phyloP scores from a whole-genome alignment of 2,329 filamentous ascomycete genomes.

The Cadophora sp. region DNA sequence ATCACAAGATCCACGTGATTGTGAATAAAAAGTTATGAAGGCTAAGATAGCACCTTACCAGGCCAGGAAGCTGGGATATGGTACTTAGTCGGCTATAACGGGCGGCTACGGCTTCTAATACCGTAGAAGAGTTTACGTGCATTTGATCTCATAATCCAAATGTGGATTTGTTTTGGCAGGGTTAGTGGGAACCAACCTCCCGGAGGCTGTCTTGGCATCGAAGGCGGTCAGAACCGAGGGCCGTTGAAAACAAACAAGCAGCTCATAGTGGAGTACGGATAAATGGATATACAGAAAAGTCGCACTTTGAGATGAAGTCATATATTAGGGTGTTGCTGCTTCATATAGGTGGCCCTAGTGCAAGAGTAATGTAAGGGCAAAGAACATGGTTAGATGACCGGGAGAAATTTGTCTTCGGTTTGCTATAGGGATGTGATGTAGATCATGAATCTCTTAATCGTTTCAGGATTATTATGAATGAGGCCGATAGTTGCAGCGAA shows the following conservation, averaged over 20 bases:
- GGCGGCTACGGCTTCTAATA: background rate
- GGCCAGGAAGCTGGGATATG: background rate
- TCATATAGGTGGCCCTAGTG: background rate
- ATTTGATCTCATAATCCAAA: background rate
- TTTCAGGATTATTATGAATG: no score
- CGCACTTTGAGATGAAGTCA: background rate
- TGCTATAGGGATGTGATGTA: no score
- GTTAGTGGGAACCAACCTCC: background rate
- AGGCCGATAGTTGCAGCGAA: no score
- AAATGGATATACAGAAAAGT: background rate
- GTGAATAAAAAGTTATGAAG: conserved; percentile 10
- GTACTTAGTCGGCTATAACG: background rate
- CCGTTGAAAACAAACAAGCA: conserved; percentile 1
- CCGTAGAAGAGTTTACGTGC: background rate
- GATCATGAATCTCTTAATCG: no score
- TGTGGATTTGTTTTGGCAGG: background rate
- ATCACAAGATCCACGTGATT: conserved; percentile 13
- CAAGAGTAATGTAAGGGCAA: background rate
- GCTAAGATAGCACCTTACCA: no score
- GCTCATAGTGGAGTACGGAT: no score
- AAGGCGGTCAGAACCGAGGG: background rate
- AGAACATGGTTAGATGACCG: no score
- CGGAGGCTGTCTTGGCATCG: conserved; percentile 1
- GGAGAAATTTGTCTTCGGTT: no score
- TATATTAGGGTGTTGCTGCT: background rate